Conservation (phyloP, 2,329 filamentous ascomycete species). For the Colletotrichum filicis region DNA sequence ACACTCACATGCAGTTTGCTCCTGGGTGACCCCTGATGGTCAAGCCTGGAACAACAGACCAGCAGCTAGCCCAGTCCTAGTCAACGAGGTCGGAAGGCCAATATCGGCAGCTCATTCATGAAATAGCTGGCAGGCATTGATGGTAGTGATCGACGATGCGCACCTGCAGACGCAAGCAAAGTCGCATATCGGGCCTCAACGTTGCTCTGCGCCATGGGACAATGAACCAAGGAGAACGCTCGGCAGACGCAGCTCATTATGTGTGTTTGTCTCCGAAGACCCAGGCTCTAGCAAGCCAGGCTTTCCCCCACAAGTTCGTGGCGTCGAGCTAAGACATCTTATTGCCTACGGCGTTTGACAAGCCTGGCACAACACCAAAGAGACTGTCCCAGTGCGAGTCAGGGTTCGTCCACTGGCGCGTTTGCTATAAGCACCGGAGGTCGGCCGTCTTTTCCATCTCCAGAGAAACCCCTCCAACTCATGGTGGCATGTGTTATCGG, state of each 20-base stretch:
- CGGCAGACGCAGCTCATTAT: neutral
- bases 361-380: conserved; percentile 31
- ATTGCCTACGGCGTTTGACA: conserved; percentile 34
- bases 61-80: neutral
- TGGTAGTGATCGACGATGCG: conserved; percentile 16
- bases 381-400: conserved; percentile 19
- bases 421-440: conserved; percentile 28
- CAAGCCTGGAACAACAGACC: conserved; percentile 18
- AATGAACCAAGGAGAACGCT: neutral
- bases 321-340: conserved; percentile 31
- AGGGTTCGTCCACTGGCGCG: conserved; percentile 7
- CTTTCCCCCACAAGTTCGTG: conserved; percentile 32
- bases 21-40: neutral
- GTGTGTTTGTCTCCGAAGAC: conserved; percentile 15
- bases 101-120: neutral
- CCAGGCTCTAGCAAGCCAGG: neutral
- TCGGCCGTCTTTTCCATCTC: conserved; percentile 26
- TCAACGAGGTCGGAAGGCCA: neutral
- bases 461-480: conserved; percentile 20
- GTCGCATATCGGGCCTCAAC: neutral
- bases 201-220: neutral
- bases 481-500: conserved; percentile 15
- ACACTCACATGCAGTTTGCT: conserved; percentile 13
- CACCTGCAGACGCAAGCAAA: neutral
- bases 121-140: neutral